Conservation (phyloP, 495 filamentous ascomycete species). For the Aspergillus biplanus region DNA sequence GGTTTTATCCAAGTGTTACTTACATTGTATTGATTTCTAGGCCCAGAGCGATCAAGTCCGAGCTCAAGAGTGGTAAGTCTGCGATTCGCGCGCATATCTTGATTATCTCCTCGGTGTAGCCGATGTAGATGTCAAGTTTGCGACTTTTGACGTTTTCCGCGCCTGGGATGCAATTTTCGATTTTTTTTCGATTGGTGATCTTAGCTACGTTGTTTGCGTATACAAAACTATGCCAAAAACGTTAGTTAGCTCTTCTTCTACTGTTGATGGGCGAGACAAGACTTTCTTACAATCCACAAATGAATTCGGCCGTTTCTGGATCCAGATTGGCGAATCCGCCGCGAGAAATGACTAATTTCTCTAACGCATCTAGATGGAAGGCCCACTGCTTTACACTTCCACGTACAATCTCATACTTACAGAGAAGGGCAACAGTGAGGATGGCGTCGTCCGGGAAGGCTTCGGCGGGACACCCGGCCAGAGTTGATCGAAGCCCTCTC, state of each 20-base stretch:
- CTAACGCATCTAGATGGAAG: constrained; percentile 45
- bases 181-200: constrained; percentile 41
- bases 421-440: constrained; percentile 46
- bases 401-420: constrained; percentile 50
- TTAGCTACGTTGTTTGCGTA: constrained; percentile 47
- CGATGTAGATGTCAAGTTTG: constrained; percentile 49
- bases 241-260: neutral
- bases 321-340: constrained; percentile 42
- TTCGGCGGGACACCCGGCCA: constrained; percentile 28
- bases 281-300: constrained; percentile 43
- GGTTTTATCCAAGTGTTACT: constrained; percentile 5
- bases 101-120: constrained; percentile 49
- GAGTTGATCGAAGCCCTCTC: constrained; percentile 35
- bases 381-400: constrained; percentile 50
- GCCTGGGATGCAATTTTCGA: constrained; percentile 25
- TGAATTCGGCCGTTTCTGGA: constrained; percentile 40
- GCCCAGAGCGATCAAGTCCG: constrained; percentile 32
- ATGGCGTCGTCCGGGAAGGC: constrained; percentile 40
- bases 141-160: constrained; percentile 33
- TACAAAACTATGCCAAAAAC: constrained; percentile 31
- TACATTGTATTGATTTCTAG: constrained; percentile 42
- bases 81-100: constrained; percentile 44
- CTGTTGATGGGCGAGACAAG: too few relatives aligned
- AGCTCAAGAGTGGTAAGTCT: constrained; percentile 35
- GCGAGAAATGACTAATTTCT: constrained; percentile 42